Base-by-base conservation (phyloP, 345 rosid genomes). In the Citrus trifoliata region DNA sequence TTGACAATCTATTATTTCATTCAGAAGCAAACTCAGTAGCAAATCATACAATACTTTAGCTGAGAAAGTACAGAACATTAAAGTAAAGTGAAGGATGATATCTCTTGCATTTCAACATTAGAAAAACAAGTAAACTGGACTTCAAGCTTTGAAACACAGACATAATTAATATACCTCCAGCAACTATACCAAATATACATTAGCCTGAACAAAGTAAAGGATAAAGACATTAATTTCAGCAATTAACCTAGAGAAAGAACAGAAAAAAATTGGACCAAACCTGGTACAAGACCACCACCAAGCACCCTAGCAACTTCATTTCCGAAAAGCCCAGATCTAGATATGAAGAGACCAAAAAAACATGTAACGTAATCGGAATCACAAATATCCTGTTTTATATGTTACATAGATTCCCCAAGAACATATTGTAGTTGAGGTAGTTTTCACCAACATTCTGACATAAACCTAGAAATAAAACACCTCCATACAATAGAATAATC, bases 201-300 rank as follows among this genome's bases (percentile, higher is more conserved):
- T 48, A 70, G 73, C 59, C 33, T 70, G 25, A 64, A 22, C 4
- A 48, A 70, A 28, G 35, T 13, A 33, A 38, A 12, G 37, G 58
- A 18, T 1, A n/a, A 62, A 73, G 6, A 62, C 38, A 48, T 61
- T 27, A 75, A 38, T 59, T 32, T 1, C 21, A 74, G 75, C n/a
- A 51, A 70, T 64, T 64, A 35, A 84, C 61, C 65, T 58, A 62
- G 14, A 74, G 4, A 18, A 51, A 73, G 22, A 71, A 67, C 18
- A 76, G 53, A 46, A 78, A 62, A 40, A 68, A 19, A 67, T 65
- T 66, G 73, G 65, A 74, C n/a, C 73, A 79, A 79, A 95, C 98
- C 98, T 91, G 99, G 98, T 28, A 93, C 97, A 81, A 95, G 89
- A 53, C 99, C 99, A 81, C 98, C 97, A 78, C 99, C 99, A 80